Conservation (phyloP, 306 rosid genomes). For the Malus fusca region DNA sequence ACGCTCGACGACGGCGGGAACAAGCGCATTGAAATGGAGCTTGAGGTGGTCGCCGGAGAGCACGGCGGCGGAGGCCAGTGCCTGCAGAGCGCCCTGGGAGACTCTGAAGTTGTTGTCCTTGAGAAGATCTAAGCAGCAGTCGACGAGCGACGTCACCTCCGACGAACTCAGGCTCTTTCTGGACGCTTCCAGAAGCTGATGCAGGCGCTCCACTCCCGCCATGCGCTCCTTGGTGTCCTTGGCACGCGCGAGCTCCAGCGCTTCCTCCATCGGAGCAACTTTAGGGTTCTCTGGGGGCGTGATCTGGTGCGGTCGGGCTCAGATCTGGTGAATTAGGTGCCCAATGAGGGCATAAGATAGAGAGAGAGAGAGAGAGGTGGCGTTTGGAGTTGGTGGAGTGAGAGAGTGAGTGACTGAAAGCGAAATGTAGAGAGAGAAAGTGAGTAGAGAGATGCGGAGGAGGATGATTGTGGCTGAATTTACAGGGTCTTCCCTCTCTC, state of each 20-base stretch:
- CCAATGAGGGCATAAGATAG: constrained; percentile 13
- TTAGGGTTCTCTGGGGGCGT: background rate
- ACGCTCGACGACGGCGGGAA: constrained; percentile 92
- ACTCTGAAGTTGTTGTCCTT: constrained; percentile 89
- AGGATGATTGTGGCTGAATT: constrained; percentile 5
- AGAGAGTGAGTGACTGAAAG: background rate
- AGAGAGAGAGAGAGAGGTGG: background rate
- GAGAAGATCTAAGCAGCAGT: constrained; percentile 90
- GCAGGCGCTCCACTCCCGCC: constrained; percentile 98
- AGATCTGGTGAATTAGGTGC: constrained; percentile 36
- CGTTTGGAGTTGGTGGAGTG: background rate
- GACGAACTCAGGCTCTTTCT: constrained; percentile 67
- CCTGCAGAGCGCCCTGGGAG: constrained; percentile 93
- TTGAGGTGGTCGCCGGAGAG: constrained; percentile 93
- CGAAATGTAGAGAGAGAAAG: constrained; percentile 3
- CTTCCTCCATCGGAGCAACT: constrained; percentile 68
- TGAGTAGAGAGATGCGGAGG: background rate
- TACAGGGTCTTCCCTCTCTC: background rate
- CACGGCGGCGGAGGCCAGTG: constrained; percentile 92
- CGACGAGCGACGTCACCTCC: constrained; percentile 77
- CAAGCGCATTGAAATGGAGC: constrained; percentile 91
- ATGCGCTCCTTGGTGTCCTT: constrained; percentile 96
- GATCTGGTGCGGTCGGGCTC: constrained; percentile 34
- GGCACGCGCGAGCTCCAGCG: constrained; percentile 90
- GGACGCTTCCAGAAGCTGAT: constrained; percentile 81